Evolutionary conservation across 1,284 basidiomycete genomes (phyloP).

Genomic region (Meira nashicola): DNA sequence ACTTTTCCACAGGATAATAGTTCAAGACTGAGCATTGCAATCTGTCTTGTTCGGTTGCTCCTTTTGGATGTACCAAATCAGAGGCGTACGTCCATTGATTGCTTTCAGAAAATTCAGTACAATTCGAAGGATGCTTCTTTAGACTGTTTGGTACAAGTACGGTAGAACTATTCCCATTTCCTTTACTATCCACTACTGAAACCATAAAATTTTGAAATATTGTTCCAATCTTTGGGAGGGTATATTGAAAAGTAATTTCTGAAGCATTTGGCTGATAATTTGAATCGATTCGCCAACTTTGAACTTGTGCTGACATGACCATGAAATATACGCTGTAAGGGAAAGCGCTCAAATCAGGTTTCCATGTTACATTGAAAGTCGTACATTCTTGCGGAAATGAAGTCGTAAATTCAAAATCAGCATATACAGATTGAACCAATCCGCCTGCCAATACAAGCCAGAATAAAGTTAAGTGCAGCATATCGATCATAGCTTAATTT

Average conservation of each 20-base stretch:
- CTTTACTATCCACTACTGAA: conserved; percentile 24
- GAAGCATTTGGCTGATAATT: conserved; percentile 26
- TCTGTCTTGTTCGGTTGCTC: conserved; percentile 19
- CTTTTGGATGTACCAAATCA: conserved; percentile 9
- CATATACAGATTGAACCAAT: too few species aligned
- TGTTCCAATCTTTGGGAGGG: conserved; percentile 21
- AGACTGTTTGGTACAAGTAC: conserved; percentile 19
- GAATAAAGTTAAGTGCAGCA: too few species aligned
- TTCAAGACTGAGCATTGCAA: conserved; percentile 25
- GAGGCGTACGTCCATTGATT: conserved; percentile 24
- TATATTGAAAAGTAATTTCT: conserved; percentile 33
- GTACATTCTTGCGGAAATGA: conserved; percentile 25
- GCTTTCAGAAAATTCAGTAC: conserved; percentile 22
- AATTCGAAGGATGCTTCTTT: conserved; percentile 12
- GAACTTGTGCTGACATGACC: conserved; percentile 12
- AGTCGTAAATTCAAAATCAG: background rate
- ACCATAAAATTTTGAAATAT: conserved; percentile 26
- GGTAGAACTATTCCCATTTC: conserved; percentile 30
- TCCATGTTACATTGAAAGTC: conserved; percentile 38
- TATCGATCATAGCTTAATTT: too few species aligned
- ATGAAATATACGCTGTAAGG: conserved; percentile 35
- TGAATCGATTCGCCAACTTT: conserved; percentile 24
- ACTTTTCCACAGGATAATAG: conserved; percentile 29
- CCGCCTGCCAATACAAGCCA: too few species aligned
- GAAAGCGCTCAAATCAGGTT: conserved; percentile 12